These are phyloP conservation scores for Santalum album DNA, from an alignment of 164 flowering plant species.

Conservation along the genomic window DNA sequence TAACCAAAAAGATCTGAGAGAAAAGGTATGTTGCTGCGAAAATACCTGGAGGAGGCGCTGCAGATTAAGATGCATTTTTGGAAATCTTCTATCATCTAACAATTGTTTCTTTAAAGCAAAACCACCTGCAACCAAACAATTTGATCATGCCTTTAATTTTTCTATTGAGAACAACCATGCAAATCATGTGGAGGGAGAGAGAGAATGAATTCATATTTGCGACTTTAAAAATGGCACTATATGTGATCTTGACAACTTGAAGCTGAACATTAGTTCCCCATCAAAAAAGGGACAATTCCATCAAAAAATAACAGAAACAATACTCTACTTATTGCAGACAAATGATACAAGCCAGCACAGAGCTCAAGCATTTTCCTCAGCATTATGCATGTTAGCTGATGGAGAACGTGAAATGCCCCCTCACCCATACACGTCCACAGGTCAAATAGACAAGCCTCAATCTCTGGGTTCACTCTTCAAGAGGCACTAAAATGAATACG, in stretches of 20 bases:
- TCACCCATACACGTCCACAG: too few relatives aligned
- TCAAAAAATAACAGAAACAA: not conserved
- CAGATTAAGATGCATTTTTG: conserved; percentile 92
- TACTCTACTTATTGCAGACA: not conserved
- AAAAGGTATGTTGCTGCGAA: not conserved
- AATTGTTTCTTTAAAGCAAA: conserved; percentile 83
- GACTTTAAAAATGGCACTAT: too few relatives aligned
- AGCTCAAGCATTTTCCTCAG: too few relatives aligned
- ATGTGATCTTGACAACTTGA: too few relatives aligned
- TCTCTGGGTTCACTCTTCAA: too few relatives aligned
- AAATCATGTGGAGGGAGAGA: not conserved
- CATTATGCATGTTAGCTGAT: too few relatives aligned
- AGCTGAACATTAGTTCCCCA: too few relatives aligned
- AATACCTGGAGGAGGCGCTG: conserved; percentile 89
- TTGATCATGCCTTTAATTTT: not conserved
- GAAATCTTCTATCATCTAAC: conserved; percentile 90
- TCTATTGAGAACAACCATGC: not conserved
- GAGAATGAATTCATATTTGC: not conserved
- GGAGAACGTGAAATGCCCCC: too few relatives aligned
- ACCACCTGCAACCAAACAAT: conserved; percentile 49
- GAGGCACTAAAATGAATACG: too few relatives aligned
- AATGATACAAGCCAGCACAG: not conserved
- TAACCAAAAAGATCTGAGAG: not conserved
- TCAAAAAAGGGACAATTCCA: too few relatives aligned
- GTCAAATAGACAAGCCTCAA: too few relatives aligned